Percentiles rank a stretch among this genome's conserved stretches.
phyloP scores from a whole-genome alignment of 176 grass and related monocot genomes.

The Olyra latifolia region DNA sequence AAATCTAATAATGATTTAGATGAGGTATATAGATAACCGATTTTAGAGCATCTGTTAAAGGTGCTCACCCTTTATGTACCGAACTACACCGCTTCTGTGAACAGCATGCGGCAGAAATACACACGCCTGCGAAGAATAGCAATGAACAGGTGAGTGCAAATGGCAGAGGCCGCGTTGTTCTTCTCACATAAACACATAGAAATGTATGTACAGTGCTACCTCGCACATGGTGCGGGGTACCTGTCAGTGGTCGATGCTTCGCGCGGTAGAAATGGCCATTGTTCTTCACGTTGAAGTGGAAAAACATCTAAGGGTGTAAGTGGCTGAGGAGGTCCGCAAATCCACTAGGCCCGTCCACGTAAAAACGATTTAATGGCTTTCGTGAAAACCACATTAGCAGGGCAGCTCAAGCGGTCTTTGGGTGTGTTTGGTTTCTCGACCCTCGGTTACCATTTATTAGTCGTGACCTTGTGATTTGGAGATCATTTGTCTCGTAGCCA shows the following conservation, averaged over 20 bases:
- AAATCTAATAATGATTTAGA: too few species aligned
- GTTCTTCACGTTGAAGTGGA: background rate
- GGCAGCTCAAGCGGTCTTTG: too few species aligned
- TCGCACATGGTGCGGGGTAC: background rate
- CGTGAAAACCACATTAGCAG: too few species aligned
- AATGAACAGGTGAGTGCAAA: conserved; percentile 24
- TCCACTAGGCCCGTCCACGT: too few species aligned
- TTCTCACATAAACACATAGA: conserved; percentile 22
- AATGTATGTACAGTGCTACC: background rate
- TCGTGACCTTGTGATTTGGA: too few species aligned
- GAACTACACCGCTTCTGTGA: conserved; percentile 8
- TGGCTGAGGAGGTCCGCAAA: too few species aligned
- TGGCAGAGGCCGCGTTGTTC: background rate
- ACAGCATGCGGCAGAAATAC: conserved; percentile 24
- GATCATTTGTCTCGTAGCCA: too few species aligned
- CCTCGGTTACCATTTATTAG: too few species aligned
- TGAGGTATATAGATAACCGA: too few species aligned
- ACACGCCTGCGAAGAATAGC: conserved; percentile 7
- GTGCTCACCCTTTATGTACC: conserved; percentile 39
- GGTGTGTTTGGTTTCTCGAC: too few species aligned
- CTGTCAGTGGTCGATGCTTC: conserved; percentile 2
- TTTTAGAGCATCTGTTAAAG: too few species aligned
- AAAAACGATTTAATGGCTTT: too few species aligned
- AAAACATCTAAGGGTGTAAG: background rate
- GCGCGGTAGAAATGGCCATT: background rate